Evolutionary conservation across 441 rosid species (phyloP), one percentile per base, ranked within the genome.

Genomic region (Gossypium schwendimanii): DNA sequence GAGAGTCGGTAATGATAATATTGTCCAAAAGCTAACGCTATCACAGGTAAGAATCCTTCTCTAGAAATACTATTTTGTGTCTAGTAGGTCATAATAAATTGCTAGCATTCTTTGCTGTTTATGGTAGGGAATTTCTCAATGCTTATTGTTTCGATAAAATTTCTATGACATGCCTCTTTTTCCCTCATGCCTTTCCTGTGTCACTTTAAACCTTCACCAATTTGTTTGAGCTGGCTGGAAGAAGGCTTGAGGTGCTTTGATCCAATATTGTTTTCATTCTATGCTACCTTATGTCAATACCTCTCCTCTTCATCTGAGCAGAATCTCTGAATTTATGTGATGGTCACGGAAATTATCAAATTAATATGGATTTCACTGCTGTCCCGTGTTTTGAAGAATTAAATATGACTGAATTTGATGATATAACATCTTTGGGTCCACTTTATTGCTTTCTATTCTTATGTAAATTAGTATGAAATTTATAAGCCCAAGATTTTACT

Each of bases 1-100:
- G 98, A 93, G 84, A 86, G 98, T 91, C 77, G 96, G 98, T 59
- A 93, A 85, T 70, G 99, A 96, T 75, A 96, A 77, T 68, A 90
- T 96, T 79, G 86, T 90, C 77, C 98, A 96, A 75, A 91, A 90
- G 83, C 85, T 96, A 69, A 91, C 97, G 1, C 81, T 87, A 76
- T 84, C 97, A 14, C 99, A 96, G 97, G 99, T 91, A 75, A 76
- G 83, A 69, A 68, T 57, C 26, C 50, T 54, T 74, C 45, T 68
- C 31, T 39, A 62, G 41, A 26, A 6, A n/a, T 6, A 49, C 44
- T 28, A 15, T 49, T 14, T 26, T 70, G 23, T 57, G 7, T 71
- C 23, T 23, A 0, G 44, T 59, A 15, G 52, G 54, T 23, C 36
- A 17, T 71, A 23, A 4, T 33, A 8, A 41, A 0, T 8, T 57